phyloP scores from a whole-genome alignment of 139 green algal genomes.

The Chlorella vulgaris region DNA sequence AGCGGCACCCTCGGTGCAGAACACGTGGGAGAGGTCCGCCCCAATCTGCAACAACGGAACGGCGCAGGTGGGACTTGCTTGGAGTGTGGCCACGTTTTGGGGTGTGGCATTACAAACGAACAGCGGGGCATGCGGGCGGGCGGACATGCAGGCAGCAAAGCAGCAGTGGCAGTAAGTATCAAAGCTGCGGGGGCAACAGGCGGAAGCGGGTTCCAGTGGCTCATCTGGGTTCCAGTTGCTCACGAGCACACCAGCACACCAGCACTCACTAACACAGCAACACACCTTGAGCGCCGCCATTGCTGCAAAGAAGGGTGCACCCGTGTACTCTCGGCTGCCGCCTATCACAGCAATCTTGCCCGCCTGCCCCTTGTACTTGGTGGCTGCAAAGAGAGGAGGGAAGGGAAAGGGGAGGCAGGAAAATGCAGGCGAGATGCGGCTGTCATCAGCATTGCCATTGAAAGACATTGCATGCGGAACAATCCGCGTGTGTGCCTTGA shows the following conservation, averaged over 20 bases:
- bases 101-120: too few relatives aligned
- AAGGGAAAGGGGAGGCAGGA: not conserved
- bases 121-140: too few relatives aligned
- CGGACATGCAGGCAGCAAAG: too few relatives aligned
- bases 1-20: constrained; percentile 82
- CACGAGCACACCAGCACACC: not conserved
- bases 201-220: too few relatives aligned
- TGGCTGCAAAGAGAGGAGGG: constrained; percentile 35
- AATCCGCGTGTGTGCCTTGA: too few relatives aligned
- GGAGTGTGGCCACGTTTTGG: too few relatives aligned
- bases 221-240: not conserved
- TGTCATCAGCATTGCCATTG: not conserved
- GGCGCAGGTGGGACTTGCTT: not conserved
- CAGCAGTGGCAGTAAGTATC: too few relatives aligned
- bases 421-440: not conserved
- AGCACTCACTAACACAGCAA: not conserved
- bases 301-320: constrained; percentile 94
- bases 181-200: too few relatives aligned
- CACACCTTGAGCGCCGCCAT: constrained; percentile 77
- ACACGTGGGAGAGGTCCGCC: constrained; percentile 91
- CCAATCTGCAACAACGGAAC: constrained; percentile 80
- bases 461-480: too few relatives aligned
- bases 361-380: constrained; percentile 86
- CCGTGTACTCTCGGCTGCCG: constrained; percentile 94
- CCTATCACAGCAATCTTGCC: constrained; percentile 94